Conservation (phyloP, 2,329 filamentous ascomycete genomes). For the Chalaropsis thielavioides region DNA sequence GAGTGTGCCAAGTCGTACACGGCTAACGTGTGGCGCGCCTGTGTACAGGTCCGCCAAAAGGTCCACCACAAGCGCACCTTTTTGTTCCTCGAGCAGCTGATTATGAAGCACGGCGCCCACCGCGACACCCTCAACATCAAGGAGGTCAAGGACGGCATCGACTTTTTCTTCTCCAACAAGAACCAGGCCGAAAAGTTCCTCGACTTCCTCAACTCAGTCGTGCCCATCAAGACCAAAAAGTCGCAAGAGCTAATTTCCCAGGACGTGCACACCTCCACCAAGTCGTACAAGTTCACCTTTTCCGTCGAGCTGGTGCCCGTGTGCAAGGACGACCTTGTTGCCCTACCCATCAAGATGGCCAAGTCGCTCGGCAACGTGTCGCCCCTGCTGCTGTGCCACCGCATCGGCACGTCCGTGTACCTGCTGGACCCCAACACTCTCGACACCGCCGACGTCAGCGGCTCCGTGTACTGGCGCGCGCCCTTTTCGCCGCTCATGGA, state of each 20-base stretch:
- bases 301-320: slow-evolving; percentile 83
- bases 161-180: slow-evolving; percentile 82
- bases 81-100: slow-evolving; percentile 71
- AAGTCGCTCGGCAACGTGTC: slow-evolving; percentile 78
- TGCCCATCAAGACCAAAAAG: slow-evolving; percentile 65
- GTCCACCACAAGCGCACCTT: slow-evolving; percentile 80
- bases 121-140: slow-evolving; percentile 95
- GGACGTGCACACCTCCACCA: slow-evolving; percentile 79
- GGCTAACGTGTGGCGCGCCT: slow-evolving; percentile 86
- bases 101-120: slow-evolving; percentile 85
- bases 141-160: slow-evolving; percentile 86
- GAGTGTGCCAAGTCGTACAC: slow-evolving; percentile 95
- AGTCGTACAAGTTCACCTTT: slow-evolving; percentile 89
- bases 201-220: slow-evolving; percentile 74
- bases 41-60: slow-evolving; percentile 91
- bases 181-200: slow-evolving; percentile 89
- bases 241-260: slow-evolving; percentile 75
- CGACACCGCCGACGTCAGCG: slow-evolving; percentile 73
- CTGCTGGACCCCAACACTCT: slow-evolving; percentile 82
- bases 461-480: slow-evolving; percentile 75
- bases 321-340: slow-evolving; percentile 95
- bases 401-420: slow-evolving; percentile 79
- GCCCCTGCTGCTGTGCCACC: slow-evolving; percentile 72
- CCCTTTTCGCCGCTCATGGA: slow-evolving; percentile 79
- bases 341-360: slow-evolving; percentile 75